Evolutionary conservation across 306 rosid species (phyloP).

Genomic region (Cucumis sativus): DNA sequence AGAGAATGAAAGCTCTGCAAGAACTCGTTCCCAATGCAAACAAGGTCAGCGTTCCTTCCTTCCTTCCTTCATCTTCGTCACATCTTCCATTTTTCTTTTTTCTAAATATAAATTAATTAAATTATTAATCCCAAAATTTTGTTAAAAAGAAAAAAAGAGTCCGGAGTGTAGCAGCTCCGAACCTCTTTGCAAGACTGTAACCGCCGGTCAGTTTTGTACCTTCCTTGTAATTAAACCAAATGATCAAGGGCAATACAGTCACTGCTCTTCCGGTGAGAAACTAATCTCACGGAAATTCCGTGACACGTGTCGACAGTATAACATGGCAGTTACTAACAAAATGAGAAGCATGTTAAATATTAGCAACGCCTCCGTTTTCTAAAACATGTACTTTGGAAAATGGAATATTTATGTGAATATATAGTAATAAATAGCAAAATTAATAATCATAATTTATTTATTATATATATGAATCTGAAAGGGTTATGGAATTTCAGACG

Average conservation of each 20-base stretch:
- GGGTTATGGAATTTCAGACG: constrained; percentile 57
- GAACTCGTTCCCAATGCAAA: constrained; percentile 96
- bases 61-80: not conserved
- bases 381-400: not conserved
- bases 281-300: not conserved
- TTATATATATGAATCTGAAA: not conserved
- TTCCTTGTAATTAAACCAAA: not conserved
- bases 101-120: no score
- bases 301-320: not conserved
- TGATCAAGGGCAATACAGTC: not conserved
- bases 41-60: constrained; percentile 35
- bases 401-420: not conserved
- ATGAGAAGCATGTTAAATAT: not conserved
- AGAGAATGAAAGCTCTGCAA: constrained; percentile 94
- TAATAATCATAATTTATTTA: not conserved
- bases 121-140: no score
- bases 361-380: not conserved
- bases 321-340: not conserved
- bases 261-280: not conserved
- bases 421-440: not conserved
- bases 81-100: not conserved
- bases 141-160: not conserved
- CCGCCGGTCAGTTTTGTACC: not conserved
- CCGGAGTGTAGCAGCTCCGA: not conserved
- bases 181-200: not conserved